phyloP scores from a whole-genome alignment of 345 rosid species.

The Trapa bicornis region DNA sequence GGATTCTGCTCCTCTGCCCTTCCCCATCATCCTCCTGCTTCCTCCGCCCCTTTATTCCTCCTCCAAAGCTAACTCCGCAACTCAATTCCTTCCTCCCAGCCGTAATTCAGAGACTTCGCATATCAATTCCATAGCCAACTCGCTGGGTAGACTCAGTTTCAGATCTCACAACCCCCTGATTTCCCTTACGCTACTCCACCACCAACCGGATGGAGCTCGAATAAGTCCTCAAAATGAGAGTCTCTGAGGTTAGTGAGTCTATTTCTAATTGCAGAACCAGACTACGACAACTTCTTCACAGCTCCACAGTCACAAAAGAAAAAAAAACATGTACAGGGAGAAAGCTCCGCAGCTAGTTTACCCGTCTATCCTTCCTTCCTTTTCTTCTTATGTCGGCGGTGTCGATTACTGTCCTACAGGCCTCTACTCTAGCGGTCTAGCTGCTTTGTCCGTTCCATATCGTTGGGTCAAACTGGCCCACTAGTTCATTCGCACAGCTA shows the following conservation, averaged over 20 bases:
- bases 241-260: conserved; percentile 5
- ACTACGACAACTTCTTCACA: background rate
- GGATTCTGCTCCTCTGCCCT: conserved; percentile 43
- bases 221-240: background rate
- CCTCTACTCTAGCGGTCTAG: background rate
- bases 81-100: conserved; percentile 10
- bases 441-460: background rate
- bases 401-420: conserved; percentile 2
- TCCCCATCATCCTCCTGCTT: conserved; percentile 35
- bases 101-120: no score
- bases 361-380: background rate
- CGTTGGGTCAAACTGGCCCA: background rate
- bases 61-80: conserved; percentile 11
- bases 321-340: background rate
- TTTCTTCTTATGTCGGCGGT: background rate
- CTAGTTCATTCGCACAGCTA: background rate
- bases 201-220: background rate
- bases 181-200: background rate
- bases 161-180: conserved; percentile 21
- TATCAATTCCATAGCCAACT: conserved; percentile 9
- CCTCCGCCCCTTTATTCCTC: background rate
- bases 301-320: background rate
- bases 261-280: conserved; percentile 3
- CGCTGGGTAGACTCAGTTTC: conserved; percentile 22
- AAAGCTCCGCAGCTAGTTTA: background rate